Evolutionary conservation across 495 filamentous ascomycete genomes (phyloP), one percentile per base, ranked within the genome.

Genomic region (Ramalina peruviana): DNA sequence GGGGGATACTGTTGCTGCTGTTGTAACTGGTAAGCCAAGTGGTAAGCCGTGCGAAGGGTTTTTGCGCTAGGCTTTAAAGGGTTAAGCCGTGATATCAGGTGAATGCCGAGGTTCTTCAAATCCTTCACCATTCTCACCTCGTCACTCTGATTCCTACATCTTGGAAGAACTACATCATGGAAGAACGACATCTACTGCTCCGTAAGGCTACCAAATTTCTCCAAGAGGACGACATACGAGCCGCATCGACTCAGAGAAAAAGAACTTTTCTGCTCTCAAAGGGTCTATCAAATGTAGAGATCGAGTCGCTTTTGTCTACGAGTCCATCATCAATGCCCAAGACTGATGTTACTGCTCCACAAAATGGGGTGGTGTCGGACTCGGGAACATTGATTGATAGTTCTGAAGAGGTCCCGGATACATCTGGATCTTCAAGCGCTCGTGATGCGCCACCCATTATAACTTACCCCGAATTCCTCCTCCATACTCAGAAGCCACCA

Each of bases 381-480:
- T 36, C 52, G 17, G 12, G 43, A 25, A 17, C 15, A n/a, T 40
- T 42, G 26, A 51, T 3, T 42, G 53, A 17, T 58, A 11, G 30
- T 11, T 33, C 30, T 3, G 30, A 16, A 48, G 9, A 48, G 15
- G n/a, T 10, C 6, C 10, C 15, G 19, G 6, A 49, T 0, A 13
- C 44, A 19, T 19, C 52, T 15, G 21, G 57, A 17, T 56, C 67
- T 43, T 56, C 65, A 53, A 25, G 23, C 23, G 0, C 63, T 40
- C 40, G 63, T 58, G 76, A 83, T 53, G 68, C 79, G 19, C 76
- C 87, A 20, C 93, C 90, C n/a, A 88, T 98, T 56, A 83, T 97
- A 59, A 98, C 92, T 21, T 97, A 96, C 67, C 92, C 92, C 43
- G 92, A 98, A 65, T 96, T 94, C 67, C 80, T 97, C 55, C 57